Percentiles rank a stretch among this genome's conserved stretches.
These are phyloP conservation scores for Melanogaster broomeanus DNA, from an alignment of 768 basidiomycete species.

Conservation along the genomic window DNA sequence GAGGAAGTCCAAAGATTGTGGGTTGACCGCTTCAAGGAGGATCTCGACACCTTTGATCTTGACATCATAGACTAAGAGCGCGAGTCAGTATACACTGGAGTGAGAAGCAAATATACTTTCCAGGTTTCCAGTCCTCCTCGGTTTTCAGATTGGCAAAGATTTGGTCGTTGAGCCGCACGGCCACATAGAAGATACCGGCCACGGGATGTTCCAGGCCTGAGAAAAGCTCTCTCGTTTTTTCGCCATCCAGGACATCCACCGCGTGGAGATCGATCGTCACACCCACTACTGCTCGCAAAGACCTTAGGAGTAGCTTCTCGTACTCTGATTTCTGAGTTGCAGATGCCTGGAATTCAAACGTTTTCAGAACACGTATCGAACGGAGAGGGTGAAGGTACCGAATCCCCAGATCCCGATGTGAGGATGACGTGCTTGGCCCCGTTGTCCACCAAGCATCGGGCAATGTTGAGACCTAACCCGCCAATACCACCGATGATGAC, in stretches of 20 bases:
- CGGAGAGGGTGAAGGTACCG: background rate
- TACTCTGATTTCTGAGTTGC: background rate
- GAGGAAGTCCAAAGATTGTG: constrained; percentile 12
- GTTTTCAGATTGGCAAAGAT: constrained; percentile 11
- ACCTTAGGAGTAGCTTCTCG: background rate
- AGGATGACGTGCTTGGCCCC: constrained; percentile 21
- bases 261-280: background rate
- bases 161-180: constrained; percentile 11
- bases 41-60: constrained; percentile 12
- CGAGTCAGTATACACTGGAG: no score
- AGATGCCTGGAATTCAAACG: background rate
- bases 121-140: constrained; percentile 12
- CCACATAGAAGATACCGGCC: background rate
- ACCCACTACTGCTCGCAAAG: background rate
- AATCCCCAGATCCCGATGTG: constrained; percentile 16
- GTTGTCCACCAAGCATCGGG: background rate
- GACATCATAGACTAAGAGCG: constrained; percentile 10
- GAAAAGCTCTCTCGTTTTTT: background rate
- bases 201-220: background rate
- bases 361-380: background rate
- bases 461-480: background rate
- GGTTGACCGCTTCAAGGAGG: constrained; percentile 11
- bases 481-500: background rate
- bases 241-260: background rate
- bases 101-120: background rate